Conservation (phyloP, 176 grass and related monocot species). For the Paspalum vaginatum region DNA sequence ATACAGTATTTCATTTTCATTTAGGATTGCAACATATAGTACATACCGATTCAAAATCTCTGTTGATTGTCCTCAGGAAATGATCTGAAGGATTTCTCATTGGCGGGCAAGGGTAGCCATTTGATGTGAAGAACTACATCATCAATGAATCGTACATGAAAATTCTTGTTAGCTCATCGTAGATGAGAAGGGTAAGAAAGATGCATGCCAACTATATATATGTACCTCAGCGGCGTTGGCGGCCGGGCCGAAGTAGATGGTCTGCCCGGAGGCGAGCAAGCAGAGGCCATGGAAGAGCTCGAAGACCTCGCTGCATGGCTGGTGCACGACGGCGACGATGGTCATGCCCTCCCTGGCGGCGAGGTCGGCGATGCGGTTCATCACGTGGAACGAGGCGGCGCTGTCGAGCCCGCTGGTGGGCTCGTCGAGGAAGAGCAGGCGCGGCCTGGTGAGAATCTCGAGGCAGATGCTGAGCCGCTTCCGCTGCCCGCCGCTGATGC, state of each 20-base stretch:
- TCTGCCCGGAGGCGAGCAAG: slow-evolving; percentile 55
- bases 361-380: slow-evolving; percentile 38
- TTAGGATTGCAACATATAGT: not conserved
- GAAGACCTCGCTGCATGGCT: slow-evolving; percentile 69
- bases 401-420: slow-evolving; percentile 68
- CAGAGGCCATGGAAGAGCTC: slow-evolving; percentile 62
- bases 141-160: not conserved
- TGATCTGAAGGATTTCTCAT: slow-evolving; percentile 73
- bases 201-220: not conserved
- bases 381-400: slow-evolving; percentile 62
- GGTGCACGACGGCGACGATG: slow-evolving; percentile 57
- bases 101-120: slow-evolving; percentile 60
- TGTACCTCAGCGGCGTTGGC: slow-evolving; percentile 35
- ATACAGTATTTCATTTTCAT: not conserved
- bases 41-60: slow-evolving; percentile 65
- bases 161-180: not conserved
- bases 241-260: slow-evolving; percentile 58
- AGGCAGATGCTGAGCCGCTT: slow-evolving; percentile 65
- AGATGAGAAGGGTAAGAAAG: too few species aligned
- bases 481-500: slow-evolving; percentile 69
- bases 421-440: slow-evolving; percentile 62
- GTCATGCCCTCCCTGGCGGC: slow-evolving; percentile 53
- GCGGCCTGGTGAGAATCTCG: slow-evolving; percentile 56
- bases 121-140: slow-evolving; percentile 65
- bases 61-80: slow-evolving; percentile 69